phyloP scores from a whole-genome alignment of 257 asterid species.

The Cruciata laevipes region DNA sequence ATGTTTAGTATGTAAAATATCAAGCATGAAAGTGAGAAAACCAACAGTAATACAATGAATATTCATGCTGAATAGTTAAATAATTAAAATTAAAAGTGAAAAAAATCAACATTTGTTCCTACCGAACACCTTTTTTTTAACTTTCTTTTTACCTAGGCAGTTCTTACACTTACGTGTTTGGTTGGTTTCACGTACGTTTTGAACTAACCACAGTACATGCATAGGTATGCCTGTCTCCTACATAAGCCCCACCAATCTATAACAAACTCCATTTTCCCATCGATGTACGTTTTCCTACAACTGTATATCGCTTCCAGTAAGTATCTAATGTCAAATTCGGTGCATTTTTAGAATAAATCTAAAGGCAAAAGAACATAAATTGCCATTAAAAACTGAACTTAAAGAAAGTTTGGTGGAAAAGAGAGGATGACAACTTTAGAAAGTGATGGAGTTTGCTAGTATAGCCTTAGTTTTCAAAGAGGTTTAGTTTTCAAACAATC shows the following conservation, averaged over 20 bases:
- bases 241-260: neutral
- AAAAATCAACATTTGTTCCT: too few species aligned
- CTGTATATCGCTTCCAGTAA: too few species aligned
- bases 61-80: too few species aligned
- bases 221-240: neutral
- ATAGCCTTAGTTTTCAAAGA: conserved; percentile 2
- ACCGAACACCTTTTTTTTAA: too few species aligned
- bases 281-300: too few species aligned
- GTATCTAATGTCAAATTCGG: too few species aligned
- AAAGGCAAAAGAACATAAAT: neutral
- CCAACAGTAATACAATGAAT: too few species aligned
- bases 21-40: too few species aligned
- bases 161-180: neutral
- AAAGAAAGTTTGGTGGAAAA: conserved; percentile 10
- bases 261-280: neutral
- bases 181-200: neutral
- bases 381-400: neutral
- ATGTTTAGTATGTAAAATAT: too few species aligned
- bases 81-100: too few species aligned
- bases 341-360: too few species aligned
- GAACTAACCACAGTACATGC: neutral
- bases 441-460: conserved; percentile 8
- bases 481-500: neutral
- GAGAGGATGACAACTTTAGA: conserved; percentile 1
- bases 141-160: too few species aligned